Evolutionary conservation across 805 yeast genomes (phyloP), one percentile per base, ranked within the genome.

Genomic region (Candida adriatica): DNA sequence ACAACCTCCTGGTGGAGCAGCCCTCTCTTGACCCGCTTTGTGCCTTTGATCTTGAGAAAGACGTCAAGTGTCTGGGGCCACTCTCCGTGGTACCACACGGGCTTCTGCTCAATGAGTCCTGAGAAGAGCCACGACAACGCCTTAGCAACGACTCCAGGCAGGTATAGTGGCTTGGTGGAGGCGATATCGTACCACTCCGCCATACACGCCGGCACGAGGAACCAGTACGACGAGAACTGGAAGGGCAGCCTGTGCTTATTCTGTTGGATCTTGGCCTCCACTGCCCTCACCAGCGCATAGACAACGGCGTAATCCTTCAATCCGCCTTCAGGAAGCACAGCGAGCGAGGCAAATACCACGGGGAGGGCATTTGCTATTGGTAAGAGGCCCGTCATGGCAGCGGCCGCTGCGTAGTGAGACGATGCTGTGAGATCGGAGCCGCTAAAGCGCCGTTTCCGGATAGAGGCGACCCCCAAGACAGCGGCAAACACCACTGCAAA

Each of bases 181-280:
- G 22, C 26, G n/a, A 31, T 33, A n/a, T 38, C 39, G 13, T 40
- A 34, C 2, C 46, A 18, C 30, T 46, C 46, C 29, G 41, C 32
- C 6, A 36, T 24, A 3, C 41, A 38, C 0, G 47, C 6, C 8
- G 53, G 49, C 8, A 35, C 9, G 7, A 46, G 29, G 5, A 37
- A 29, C 48, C 46, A 43, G 9, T 39, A 35, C 2, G 31, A 29
- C 2, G 21, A 8, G 13, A 30, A n/a, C 8, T 29, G 15, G 13
- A 18, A 6, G 0, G 30, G 33, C 2, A 20, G 20, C 3, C 13
- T 17, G 14, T 24, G 13, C 6, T 30, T 14, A 10, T 34, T 8
- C 19, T 28, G 35, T 6, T 27, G 29, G 5, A 37, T 11, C 2
- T 21, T 24, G 14, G 37, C 30, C 17, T 43, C 45, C 6, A 40